Base-by-base conservation (phyloP, 495 filamentous ascomycete species). In the Talaromyces trachyspermus region DNA sequence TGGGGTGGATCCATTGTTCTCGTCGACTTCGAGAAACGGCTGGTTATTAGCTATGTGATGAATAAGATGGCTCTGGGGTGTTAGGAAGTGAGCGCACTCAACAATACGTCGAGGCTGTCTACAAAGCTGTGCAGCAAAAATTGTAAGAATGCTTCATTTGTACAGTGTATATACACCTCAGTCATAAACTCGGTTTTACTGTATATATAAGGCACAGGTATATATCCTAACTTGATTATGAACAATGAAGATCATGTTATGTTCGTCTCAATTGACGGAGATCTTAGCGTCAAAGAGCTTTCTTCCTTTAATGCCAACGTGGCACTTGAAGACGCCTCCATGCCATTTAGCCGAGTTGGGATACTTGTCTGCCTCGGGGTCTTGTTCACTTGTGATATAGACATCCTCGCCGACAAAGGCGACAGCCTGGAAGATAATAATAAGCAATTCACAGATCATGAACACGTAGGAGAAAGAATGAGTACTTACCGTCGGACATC, bases 331-430 rank as follows among this genome's bases (percentile, higher is more conserved):
- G 33, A 84, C 32, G 8, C 60, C 73, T 14, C 81, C 81, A 14
- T 76, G 70, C 30, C 65, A 68, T 63, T 64, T 62, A 54, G 64
- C 71, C 42, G 76, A 77, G 46, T 72, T 66, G 7, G 66, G 64
- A 50, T 60, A 56, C 32, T 58, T 61, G 18, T 52, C 52, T 12
- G 69, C 67, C 37, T 74, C 66, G 8, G 56, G 72, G 23, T 75
- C 68, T 35, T 68, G 65, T 3, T 78, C 81, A 22, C 68, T 77
- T 19, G 82, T 86, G 37, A 86, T 76, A 55, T 74, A 80, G 51
- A 86, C 54, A 55, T 81, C 77, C 23, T 72, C 78, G 0, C 75
- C 80, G 11, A 76, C 77, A 56, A 86, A 81, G 38, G 56, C 59
- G 39, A 71, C 64, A 1, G 77, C 44, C 44, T 46, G n/a, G n/a